phyloP scores from a whole-genome alignment of 2,329 filamentous ascomycete genomes.

The Diplodia intermedia region DNA sequence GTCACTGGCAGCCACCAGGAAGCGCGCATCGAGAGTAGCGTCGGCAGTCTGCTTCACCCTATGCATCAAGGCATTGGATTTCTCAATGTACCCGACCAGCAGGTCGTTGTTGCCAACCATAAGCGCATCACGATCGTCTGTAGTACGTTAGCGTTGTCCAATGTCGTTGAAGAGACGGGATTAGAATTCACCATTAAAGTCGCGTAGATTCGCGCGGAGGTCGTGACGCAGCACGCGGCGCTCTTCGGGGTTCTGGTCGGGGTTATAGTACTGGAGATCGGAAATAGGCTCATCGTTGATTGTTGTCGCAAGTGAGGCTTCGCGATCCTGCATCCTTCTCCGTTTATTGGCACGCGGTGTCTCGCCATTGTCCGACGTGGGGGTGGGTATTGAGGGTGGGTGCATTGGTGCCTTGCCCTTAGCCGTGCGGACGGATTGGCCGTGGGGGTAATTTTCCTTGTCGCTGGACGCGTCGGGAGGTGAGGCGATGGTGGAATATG shows the following conservation, averaged over 20 bases:
- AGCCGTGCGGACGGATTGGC: slow-evolving; percentile 36
- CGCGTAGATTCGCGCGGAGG: slow-evolving; percentile 70
- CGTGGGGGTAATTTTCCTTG: slow-evolving; percentile 53
- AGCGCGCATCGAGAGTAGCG: slow-evolving; percentile 86
- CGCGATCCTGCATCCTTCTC: slow-evolving; percentile 51
- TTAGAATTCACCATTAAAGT: slow-evolving; percentile 62
- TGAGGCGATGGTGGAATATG: slow-evolving; percentile 10
- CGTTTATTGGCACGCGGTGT: slow-evolving; percentile 51
- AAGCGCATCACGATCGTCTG: slow-evolving; percentile 75
- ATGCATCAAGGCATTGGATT: slow-evolving; percentile 69
- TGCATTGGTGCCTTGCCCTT: slow-evolving; percentile 52
- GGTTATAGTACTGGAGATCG: slow-evolving; percentile 68
- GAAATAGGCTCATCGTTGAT: slow-evolving; percentile 30
- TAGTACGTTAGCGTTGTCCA: slow-evolving; percentile 40
- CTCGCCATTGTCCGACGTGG: slow-evolving; percentile 45
- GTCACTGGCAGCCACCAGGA: slow-evolving; percentile 82
- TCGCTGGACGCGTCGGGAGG: slow-evolving; percentile 47
- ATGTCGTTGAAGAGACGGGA: slow-evolving; percentile 10
- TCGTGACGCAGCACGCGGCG: slow-evolving; percentile 73
- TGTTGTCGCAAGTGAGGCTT: slow-evolving; percentile 21
- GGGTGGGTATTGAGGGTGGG: slow-evolving; percentile 45
- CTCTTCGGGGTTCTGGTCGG: slow-evolving; percentile 78
- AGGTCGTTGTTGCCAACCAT: slow-evolving; percentile 70
- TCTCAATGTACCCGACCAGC: slow-evolving; percentile 69
- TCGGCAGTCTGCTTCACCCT: slow-evolving; percentile 87